phyloP scores from a whole-genome alignment of 1,284 basidiomycete genomes.

The Ustilago bromivora region DNA sequence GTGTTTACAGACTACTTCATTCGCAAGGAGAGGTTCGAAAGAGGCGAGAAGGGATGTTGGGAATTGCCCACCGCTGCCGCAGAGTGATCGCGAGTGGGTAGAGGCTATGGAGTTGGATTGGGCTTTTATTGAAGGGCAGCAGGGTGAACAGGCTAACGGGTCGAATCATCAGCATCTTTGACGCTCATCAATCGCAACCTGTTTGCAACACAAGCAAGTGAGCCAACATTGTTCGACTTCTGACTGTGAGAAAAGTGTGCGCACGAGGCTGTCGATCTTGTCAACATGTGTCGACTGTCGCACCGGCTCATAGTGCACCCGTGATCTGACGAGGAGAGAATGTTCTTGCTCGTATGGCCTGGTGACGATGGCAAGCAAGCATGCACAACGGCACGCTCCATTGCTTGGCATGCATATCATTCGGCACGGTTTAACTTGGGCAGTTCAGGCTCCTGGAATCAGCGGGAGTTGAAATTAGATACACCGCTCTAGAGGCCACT shows the following conservation, averaged over 20 bases:
- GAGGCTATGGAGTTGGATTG: slow-evolving; percentile 51
- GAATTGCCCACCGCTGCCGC: slow-evolving; percentile 42
- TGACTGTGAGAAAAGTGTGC: background rate
- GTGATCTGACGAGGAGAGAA: background rate
- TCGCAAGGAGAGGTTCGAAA: slow-evolving; percentile 28
- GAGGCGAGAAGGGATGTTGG: slow-evolving; percentile 31
- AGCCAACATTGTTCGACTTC: no score
- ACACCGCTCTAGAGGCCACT: no score
- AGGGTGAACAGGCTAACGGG: background rate
- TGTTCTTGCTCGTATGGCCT: background rate
- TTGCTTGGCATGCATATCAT: slow-evolving; percentile 30
- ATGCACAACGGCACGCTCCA: slow-evolving; percentile 24
- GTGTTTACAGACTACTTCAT: slow-evolving; percentile 41
- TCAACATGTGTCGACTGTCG: background rate
- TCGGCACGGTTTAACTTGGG: slow-evolving; percentile 17
- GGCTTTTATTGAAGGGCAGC: slow-evolving; percentile 21
- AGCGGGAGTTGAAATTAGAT: no score
- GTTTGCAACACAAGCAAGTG: no score
- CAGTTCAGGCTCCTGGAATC: background rate
- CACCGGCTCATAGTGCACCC: background rate
- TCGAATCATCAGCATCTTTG: slow-evolving; percentile 22
- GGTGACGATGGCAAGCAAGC: background rate
- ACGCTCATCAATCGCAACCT: background rate
- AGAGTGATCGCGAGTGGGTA: slow-evolving; percentile 41
- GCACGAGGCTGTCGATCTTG: background rate